Evolutionary conservation across 2,329 filamentous ascomycete species (phyloP), one percentile per base, ranked within the genome.

Genomic region (Botrytis cinerea): DNA sequence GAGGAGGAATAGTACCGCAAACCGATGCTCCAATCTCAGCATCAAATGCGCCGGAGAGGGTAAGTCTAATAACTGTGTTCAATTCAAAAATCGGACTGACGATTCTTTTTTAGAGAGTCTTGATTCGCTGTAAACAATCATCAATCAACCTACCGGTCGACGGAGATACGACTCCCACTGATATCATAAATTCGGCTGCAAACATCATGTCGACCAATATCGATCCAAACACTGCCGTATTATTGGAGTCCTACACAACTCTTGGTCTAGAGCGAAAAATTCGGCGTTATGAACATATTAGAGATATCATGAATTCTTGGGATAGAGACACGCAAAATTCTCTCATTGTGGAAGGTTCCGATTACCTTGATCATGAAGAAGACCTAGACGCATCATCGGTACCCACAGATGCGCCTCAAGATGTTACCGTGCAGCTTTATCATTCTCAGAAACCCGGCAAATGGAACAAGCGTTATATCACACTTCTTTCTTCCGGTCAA

Each of bases 241-340:
- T 98, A 18, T 82, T 94, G 28, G 95, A 98, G 81, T 89, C 87
- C 32, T 98, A 94, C 81, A 84, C 86, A 32, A 87, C 90, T 62
- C 87, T 96, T 1, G 93, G 93, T 45, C 86, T 98, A 2, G 93
- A 97, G 81, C 90, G 95, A 57, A 92, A 93, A 0, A 83, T 98
- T 40, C 91, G 95, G 59, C 91, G 90, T 57, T 98, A 97, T 80
- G 95, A 98, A 83, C 90, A 89, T 75, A 88, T 98, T 46, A 89
- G 93, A 74, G 93, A 97, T 79, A 89, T 97, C 35, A 88, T 98
- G 87, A 97, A 97, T 81, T 97, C 94, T 0, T 98, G 95, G 95
- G 93, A 97, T 75, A 86, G 87, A 61, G 94, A 97, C 81, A 85
- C 87, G 3, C 91, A 94, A 77, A 96, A 97, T 79, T 86, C 87